Evolutionary conservation across 768 basidiomycete genomes (phyloP).

Genomic region (Tulasnella sp.): DNA sequence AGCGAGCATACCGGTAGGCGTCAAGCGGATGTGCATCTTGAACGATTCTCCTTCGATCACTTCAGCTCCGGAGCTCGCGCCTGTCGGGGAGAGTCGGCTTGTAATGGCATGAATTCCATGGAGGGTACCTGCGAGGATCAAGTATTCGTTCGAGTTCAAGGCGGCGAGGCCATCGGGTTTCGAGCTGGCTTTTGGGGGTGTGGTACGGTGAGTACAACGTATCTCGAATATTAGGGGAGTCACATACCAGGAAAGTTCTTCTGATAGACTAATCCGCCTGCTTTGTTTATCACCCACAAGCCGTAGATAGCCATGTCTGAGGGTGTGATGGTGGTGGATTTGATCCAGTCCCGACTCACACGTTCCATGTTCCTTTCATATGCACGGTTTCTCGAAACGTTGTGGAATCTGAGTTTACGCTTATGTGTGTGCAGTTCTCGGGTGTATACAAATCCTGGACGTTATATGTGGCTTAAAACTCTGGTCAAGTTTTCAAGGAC

Average conservation of each 20-base stretch:
- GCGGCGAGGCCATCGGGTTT: conserved; percentile 77
- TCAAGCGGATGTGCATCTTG: conserved; percentile 86
- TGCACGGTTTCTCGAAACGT: no score
- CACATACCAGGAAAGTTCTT: conserved; percentile 74
- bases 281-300: conserved; percentile 96
- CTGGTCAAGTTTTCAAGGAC: no score
- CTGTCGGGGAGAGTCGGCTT: conserved; percentile 74
- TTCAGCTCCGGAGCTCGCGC: conserved; percentile 75
- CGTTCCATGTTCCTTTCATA: no score
- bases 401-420: no score
- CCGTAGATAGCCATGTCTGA: conserved; percentile 63
- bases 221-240: no score
- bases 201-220: no score
- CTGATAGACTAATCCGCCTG: conserved; percentile 92
- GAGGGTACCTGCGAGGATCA: conserved; percentile 90
- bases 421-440: no score
- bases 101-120: conserved; percentile 99
- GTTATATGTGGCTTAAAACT: no score
- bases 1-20: conserved; percentile 61
- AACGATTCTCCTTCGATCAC: conserved; percentile 95
- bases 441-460: no score
- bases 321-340: background rate
- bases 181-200: background rate
- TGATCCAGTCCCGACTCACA: background rate
- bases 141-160: conserved; percentile 85